Evolutionary conservation across 768 basidiomycete genomes (phyloP).

Genomic region (Pulveroboletus sp.): DNA sequence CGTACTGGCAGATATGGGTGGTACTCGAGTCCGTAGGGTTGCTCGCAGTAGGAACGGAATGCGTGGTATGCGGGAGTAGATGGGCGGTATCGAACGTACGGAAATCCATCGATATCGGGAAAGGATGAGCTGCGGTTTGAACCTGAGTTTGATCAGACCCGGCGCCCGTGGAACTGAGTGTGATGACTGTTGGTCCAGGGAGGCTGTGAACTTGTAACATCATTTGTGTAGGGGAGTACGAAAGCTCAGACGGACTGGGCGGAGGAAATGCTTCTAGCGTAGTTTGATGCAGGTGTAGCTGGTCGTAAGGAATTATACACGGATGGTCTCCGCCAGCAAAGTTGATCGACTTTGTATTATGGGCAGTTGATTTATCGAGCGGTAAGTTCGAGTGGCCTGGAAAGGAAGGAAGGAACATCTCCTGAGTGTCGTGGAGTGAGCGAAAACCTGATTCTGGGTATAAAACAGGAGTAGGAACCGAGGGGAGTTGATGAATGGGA

Average conservation of each 20-base stretch:
- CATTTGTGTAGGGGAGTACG: not conserved
- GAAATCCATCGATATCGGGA: not conserved
- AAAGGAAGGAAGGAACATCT: not conserved
- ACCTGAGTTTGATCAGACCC: not conserved
- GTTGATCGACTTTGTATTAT: not conserved
- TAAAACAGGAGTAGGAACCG: not conserved
- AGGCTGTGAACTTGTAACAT: not conserved
- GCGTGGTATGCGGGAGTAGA: not conserved
- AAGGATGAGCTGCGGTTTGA: not conserved
- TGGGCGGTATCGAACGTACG: not conserved
- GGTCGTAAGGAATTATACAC: not conserved
- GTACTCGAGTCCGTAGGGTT: not conserved
- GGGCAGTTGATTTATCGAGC: not conserved
- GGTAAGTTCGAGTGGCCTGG: not conserved
- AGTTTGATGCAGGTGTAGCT: not conserved
- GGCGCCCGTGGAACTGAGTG: not conserved
- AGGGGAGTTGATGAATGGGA: not conserved
- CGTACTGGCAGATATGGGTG: constrained; percentile 3
- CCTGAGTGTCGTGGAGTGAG: not conserved
- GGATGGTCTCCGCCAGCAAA: not conserved
- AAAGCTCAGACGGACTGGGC: no score
- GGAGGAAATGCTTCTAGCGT: not conserved
- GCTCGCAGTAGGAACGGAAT: not conserved
- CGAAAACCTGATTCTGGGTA: not conserved
- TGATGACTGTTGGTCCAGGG: not conserved